phyloP scores from a whole-genome alignment of 2,329 filamentous ascomycete species.

The Calycina herbarum region DNA sequence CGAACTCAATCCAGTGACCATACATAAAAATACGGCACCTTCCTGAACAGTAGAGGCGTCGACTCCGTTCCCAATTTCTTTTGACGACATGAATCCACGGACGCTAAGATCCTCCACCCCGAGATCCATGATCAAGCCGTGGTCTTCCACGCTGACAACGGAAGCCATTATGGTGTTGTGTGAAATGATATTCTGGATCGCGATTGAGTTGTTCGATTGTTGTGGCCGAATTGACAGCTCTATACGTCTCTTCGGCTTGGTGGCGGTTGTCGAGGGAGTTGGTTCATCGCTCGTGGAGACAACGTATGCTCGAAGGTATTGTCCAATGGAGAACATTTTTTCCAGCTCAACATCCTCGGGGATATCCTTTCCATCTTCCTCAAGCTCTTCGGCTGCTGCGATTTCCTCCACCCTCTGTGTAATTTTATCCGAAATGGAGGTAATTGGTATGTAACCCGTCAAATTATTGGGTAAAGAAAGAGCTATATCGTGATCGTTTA shows the following conservation, averaged over 20 bases:
- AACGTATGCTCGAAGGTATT: constrained; percentile 85
- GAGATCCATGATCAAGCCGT: constrained; percentile 91
- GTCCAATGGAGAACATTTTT: constrained; percentile 75
- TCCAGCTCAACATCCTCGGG: constrained; percentile 67
- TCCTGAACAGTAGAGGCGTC: constrained; percentile 71
- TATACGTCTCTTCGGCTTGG: constrained; percentile 71
- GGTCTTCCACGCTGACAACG: constrained; percentile 90
- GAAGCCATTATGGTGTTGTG: constrained; percentile 84
- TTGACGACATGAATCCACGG: constrained; percentile 82
- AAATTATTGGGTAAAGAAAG: constrained; percentile 91
- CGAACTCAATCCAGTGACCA: constrained; percentile 71
- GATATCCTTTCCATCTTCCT: constrained; percentile 49
- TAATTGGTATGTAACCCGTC: constrained; percentile 83
- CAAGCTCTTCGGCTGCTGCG: constrained; percentile 57
- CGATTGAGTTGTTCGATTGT: constrained; percentile 74
- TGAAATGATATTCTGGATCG: constrained; percentile 69
- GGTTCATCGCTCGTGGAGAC: constrained; percentile 70
- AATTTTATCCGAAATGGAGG: constrained; percentile 81
- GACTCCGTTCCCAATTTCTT: constrained; percentile 70
- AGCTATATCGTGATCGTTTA: constrained; percentile 76
- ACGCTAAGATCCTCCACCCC: constrained; percentile 68
- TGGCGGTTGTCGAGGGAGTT: constrained; percentile 41
- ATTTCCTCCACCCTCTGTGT: constrained; percentile 73
- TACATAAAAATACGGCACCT: constrained; percentile 81
- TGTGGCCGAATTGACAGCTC: constrained; percentile 82